Evolutionary conservation across 1,284 basidiomycete genomes (phyloP).

Genomic region (Tylopilus sp.): DNA sequence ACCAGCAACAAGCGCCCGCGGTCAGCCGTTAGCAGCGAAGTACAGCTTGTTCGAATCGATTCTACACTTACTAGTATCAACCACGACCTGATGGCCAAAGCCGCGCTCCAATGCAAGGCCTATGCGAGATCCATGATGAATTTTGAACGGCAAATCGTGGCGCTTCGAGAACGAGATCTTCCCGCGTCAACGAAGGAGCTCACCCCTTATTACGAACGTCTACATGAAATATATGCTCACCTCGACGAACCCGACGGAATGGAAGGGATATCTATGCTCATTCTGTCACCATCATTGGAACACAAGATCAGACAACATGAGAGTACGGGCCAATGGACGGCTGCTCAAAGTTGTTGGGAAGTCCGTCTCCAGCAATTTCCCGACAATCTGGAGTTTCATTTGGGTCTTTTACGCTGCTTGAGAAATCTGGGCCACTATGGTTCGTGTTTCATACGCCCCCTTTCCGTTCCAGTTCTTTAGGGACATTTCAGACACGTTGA

Average conservation of each 20-base stretch:
- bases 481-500: slow-evolving; percentile 74
- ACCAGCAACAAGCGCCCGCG: slow-evolving; percentile 45
- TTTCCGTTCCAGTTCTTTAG: neutral
- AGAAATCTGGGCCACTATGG: slow-evolving; percentile 97
- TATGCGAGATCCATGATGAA: slow-evolving; percentile 94
- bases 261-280: slow-evolving; percentile 93
- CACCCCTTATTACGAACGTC: slow-evolving; percentile 81
- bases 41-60: slow-evolving; percentile 69
- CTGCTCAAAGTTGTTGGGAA: slow-evolving; percentile 99
- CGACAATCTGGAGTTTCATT: slow-evolving; percentile 83
- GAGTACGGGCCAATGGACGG: slow-evolving; percentile 95
- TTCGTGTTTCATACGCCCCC: slow-evolving; percentile 37
- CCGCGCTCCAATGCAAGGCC: slow-evolving; percentile 90
- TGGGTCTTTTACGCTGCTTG: slow-evolving; percentile 89
- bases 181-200: slow-evolving; percentile 49
- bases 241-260: slow-evolving; percentile 99
- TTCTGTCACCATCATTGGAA: slow-evolving; percentile 88
- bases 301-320: slow-evolving; percentile 99
- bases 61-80: slow-evolving; percentile 81
- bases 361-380: slow-evolving; percentile 91
- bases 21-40: slow-evolving; percentile 42
- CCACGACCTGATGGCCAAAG: slow-evolving; percentile 86
- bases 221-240: slow-evolving; percentile 95
- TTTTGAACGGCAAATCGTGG: slow-evolving; percentile 80
- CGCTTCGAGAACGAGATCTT: slow-evolving; percentile 42